A percentile compares a stretch with the other conserved stretches of the same genome.
Conservation (phyloP, 2,329 filamentous ascomycete genomes). For the Phaeosphaeria sp. region DNA sequence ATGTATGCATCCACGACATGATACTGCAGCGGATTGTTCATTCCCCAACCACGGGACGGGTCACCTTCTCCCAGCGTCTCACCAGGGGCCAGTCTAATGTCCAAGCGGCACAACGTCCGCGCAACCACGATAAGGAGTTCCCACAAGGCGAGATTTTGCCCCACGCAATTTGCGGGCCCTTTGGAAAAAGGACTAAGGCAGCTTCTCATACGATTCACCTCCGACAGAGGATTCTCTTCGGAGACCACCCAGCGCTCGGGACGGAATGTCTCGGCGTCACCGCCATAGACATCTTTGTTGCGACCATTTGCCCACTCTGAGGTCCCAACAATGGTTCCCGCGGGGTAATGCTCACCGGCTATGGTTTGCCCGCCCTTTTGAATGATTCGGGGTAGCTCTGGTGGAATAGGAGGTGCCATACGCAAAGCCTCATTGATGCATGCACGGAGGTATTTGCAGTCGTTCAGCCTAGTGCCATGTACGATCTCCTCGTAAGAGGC, state of each 20-base stretch:
- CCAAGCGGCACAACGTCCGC: background rate
- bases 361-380: constrained; percentile 24
- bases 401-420: constrained; percentile 14
- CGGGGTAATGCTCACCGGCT: constrained; percentile 15
- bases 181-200: background rate
- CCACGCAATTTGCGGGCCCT: background rate
- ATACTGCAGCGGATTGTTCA: background rate
- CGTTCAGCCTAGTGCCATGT: background rate
- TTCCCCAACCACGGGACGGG: too few relatives aligned
- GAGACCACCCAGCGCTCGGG: constrained; percentile 23
- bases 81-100: background rate
- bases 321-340: constrained; percentile 22
- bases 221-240: background rate
- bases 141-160: background rate
- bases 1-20: background rate
- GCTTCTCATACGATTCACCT: background rate
- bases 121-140: background rate
- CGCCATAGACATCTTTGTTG: constrained; percentile 18
- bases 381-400: constrained; percentile 19
- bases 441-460: constrained; percentile 18
- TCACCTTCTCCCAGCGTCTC: too few relatives aligned
- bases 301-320: constrained; percentile 21
- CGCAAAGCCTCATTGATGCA: constrained; percentile 25
- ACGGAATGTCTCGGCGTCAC: constrained; percentile 15
- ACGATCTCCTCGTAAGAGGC: constrained; percentile 11